Percentiles rank a stretch among this genome's conserved stretches.
phyloP scores from a whole-genome alignment of 495 filamentous ascomycete genomes.

The Pyronema domesticum region DNA sequence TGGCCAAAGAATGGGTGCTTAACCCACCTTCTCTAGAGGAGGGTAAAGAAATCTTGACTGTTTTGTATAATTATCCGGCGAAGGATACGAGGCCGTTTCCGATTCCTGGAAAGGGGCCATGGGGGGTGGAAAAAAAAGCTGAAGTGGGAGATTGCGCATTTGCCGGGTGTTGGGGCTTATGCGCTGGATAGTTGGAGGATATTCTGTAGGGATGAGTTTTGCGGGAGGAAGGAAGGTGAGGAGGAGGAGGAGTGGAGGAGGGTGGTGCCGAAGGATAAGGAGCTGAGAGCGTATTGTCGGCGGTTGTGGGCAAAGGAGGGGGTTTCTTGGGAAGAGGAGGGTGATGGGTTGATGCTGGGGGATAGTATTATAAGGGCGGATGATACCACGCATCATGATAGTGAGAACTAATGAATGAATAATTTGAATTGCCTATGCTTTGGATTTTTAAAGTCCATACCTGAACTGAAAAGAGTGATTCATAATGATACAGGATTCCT shows the following conservation, averaged over 20 bases:
- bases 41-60: conserved; percentile 30
- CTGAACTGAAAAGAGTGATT: no score
- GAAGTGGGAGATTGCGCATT: conserved; percentile 66
- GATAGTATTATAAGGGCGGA: no score
- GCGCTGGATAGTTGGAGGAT: conserved; percentile 87
- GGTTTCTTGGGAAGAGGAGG: conserved; percentile 43
- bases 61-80: conserved; percentile 51
- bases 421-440: no score
- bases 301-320: conserved; percentile 80
- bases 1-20: conserved; percentile 56
- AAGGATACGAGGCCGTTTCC: conserved; percentile 16
- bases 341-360: not conserved
- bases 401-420: no score
- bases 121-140: conserved; percentile 9
- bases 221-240: conserved; percentile 39
- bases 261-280: conserved; percentile 73
- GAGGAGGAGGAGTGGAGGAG: conserved; percentile 62
- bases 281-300: conserved; percentile 63
- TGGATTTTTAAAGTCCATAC: no score
- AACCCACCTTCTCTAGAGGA: conserved; percentile 40
- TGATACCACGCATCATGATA: no score
- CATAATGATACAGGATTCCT: not conserved
- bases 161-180: conserved; percentile 71
- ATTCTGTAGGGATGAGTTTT: conserved; percentile 67
- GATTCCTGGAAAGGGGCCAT: not conserved